phyloP scores from a whole-genome alignment of 768 basidiomycete genomes.

The Lactarius deliciosus region DNA sequence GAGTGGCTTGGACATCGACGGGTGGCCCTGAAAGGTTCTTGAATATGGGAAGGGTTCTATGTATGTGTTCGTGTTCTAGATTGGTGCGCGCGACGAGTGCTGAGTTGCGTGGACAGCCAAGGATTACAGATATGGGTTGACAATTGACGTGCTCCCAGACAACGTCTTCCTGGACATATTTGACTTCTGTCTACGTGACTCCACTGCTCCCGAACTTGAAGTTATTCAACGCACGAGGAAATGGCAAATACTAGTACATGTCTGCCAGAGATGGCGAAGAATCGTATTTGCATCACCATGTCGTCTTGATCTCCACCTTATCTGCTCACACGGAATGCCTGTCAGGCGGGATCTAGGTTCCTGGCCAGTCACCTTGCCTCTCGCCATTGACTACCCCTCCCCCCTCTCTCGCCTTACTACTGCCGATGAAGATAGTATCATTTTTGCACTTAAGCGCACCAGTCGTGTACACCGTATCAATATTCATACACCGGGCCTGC shows the following conservation, averaged over 20 bases:
- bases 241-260: background rate
- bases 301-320: background rate
- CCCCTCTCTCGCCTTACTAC: too few species aligned
- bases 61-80: background rate
- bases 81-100: background rate
- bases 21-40: background rate
- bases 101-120: background rate
- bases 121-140: background rate
- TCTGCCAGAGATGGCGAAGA: background rate
- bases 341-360: background rate
- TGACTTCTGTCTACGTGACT: background rate
- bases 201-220: background rate
- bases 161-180: background rate
- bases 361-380: background rate
- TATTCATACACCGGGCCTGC: background rate
- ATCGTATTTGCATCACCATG: background rate
- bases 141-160: background rate
- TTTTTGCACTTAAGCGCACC: background rate
- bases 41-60: too few species aligned
- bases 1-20: background rate
- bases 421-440: background rate
- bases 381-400: background rate
- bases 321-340: background rate
- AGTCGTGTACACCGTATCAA: background rate
- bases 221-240: background rate